These are phyloP conservation scores for Bryoglossum gracile DNA, from an alignment of 495 filamentous ascomycete species.

Conservation along the genomic window DNA sequence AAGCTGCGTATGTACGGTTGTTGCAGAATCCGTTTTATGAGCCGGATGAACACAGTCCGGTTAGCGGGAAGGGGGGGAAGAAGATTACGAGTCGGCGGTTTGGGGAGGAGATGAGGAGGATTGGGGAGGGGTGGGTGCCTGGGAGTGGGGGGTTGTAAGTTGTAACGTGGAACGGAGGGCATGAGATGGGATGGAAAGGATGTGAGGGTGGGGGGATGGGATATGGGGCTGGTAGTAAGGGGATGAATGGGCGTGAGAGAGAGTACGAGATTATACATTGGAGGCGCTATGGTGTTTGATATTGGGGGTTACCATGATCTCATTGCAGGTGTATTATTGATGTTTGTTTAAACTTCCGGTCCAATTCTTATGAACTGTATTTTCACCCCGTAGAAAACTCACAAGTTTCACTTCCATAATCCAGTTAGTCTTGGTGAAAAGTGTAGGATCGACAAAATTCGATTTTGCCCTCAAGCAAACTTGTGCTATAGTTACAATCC, in stretches of 20 bases:
- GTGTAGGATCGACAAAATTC: too few relatives aligned
- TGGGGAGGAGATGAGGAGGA: constrained; percentile 70
- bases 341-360: too few relatives aligned
- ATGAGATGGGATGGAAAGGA: neutral
- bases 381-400: too few relatives aligned
- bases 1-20: constrained; percentile 81
- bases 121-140: constrained; percentile 52
- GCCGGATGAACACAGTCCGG: constrained; percentile 72
- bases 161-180: neutral
- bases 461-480: too few relatives aligned
- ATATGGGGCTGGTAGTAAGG: neutral
- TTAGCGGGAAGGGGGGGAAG: constrained; percentile 45
- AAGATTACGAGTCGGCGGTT: constrained; percentile 76
- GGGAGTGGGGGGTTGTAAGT: constrained; percentile 12
- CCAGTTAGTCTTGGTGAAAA: too few relatives aligned
- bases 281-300: constrained; percentile 6
- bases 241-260: constrained; percentile 16
- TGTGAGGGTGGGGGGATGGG: neutral
- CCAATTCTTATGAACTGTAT: too few relatives aligned
- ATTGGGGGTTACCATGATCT: too few relatives aligned
- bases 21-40: constrained; percentile 94
- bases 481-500: too few relatives aligned
- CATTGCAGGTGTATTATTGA: too few relatives aligned
- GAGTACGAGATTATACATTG: constrained; percentile 32
- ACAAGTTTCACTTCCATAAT: too few relatives aligned